Evolutionary conservation across 305 asterid species (phyloP), one percentile per base, ranked within the genome.

Genomic region (Fraxinus sp.): DNA sequence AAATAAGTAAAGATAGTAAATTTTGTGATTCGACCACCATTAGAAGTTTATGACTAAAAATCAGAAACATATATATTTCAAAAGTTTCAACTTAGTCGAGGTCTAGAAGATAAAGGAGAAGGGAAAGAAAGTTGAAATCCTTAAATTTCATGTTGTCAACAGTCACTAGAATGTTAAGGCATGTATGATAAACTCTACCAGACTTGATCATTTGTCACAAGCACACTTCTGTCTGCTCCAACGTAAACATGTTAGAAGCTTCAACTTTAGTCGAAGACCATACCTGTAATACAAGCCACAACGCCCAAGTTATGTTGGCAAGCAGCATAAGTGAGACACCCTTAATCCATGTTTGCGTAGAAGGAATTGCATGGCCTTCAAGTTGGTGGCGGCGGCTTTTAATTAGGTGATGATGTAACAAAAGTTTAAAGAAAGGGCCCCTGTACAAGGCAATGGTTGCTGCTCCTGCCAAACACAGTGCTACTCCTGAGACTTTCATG

Each of bases 211-310:
- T 49, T 14, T 14, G 20, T 14, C 0, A 6, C 14, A 20, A 14
- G 59, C 59, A 14, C 14, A 49, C 20, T 49, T 16, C 20, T 4
- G 59, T 49, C 7, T 49, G 14, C 1, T 59, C 20, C 59, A 13
- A 46, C 6, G 18, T 46, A 49, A 49, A 49, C 20, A 0, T 49
- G 14, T 49, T 49, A 49, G 14, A 14, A 7, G 20, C 20, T 49
- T 59, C 28, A 59, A n/a, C 13, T 2, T 59, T 20, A 20, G 11
- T 20, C 10, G 35, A 64, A 64, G 33, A 64, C 32, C 6, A 7
- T 87, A 94, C 99, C 98, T 95, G 99, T 20, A 91, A 84, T 0
- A 95, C 92, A 41, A 94, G 97, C 99, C 99, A 95, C 0, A 86
- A 72, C 30, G 95, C 92, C 99, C 98, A 93, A 0, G 84, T 77